Evolutionary conservation across 1,284 basidiomycete genomes (phyloP), one percentile per base, ranked within the genome.

Genomic region (Ceratobasidium papillatum): DNA sequence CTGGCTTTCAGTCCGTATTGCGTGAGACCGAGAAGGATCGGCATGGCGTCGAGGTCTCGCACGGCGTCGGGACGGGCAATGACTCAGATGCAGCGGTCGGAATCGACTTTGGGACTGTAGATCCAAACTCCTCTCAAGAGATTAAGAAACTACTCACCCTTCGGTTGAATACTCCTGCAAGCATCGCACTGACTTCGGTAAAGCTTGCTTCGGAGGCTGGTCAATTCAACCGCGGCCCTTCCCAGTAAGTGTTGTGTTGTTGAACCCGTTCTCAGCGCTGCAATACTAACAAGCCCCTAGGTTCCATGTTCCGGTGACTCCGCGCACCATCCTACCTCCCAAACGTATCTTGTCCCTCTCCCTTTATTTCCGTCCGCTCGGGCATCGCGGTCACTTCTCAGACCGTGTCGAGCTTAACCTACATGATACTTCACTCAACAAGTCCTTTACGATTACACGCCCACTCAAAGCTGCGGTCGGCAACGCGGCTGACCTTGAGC

Each of bases 11-110:
- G 52, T 79, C 80, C 17, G 84, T 81, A 0, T 71, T 86, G 11
- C 84, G 85, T 5, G 84, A 85, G 41, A 83, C 85, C 0, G 83
- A 85, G 73, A 83, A 83, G 69, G 85, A 86, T 74, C 85, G 86
- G 56, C 81, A 86, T 59, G 84, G 83, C 0, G 78, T 87, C 17
- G 76, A 77, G 0, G 77, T 87, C 27, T 74, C 71, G 1, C 76
- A 75, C 51, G 71, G 74, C 14, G 19, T 47, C 36, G 49, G 68
- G 25, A n/a, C 69, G 1, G 64, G 62, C 3, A 78, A 80, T 54
- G 83, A 83, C 1, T 62, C 59, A 45, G 72, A 63, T 36, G 61
- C 9, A 22, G 61, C 72, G 14, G 34, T 34, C 4, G 77, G 77
- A 8, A 75, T 83, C 17, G 83, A 87, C 74, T 85, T 87, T 66